Evolutionary conservation across 1,284 basidiomycete species (phyloP).

Genomic region (Boletus sp.): DNA sequence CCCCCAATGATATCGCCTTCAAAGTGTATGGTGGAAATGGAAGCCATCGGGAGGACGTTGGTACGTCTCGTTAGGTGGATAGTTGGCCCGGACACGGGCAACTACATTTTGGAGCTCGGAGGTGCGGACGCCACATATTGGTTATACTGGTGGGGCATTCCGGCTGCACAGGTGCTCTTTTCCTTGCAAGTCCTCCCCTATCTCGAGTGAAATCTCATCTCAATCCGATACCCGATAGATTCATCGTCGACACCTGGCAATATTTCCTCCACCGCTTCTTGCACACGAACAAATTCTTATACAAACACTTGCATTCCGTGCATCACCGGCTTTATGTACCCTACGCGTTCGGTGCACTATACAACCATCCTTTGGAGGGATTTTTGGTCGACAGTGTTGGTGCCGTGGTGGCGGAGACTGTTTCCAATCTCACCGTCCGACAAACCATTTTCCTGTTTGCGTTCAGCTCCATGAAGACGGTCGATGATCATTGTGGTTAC

Average conservation of each 20-base stretch:
- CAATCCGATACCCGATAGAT: slow-evolving; percentile 47
- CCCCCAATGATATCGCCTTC: slow-evolving; percentile 34
- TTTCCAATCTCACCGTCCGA: slow-evolving; percentile 72
- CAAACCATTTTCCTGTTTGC: slow-evolving; percentile 85
- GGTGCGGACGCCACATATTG: slow-evolving; percentile 60
- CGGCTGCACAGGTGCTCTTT: slow-evolving; percentile 67
- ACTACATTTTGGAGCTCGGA: slow-evolving; percentile 36
- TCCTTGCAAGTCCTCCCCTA: slow-evolving; percentile 71
- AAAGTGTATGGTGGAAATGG: slow-evolving; percentile 45
- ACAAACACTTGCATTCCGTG: slow-evolving; percentile 89
- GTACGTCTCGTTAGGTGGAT: slow-evolving; percentile 40
- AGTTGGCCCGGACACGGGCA: slow-evolving; percentile 36
- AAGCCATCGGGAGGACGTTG: slow-evolving; percentile 40
- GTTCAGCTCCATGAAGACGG: slow-evolving; percentile 88
- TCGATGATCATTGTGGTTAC: slow-evolving; percentile 98
- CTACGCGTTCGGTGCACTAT: slow-evolving; percentile 94
- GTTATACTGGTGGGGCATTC: slow-evolving; percentile 95
- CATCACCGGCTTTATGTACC: slow-evolving; percentile 97
- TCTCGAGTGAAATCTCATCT: slow-evolving; percentile 1
- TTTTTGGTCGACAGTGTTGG: slow-evolving; percentile 88
- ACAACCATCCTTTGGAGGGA: slow-evolving; percentile 97
- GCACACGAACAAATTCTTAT: slow-evolving; percentile 90
- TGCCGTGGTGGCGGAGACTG: slow-evolving; percentile 70
- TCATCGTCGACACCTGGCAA: slow-evolving; percentile 97
- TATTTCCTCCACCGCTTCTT: slow-evolving; percentile 93